Conservation (phyloP, 805 yeast species). For the Sugiyamaella chiloensis region DNA sequence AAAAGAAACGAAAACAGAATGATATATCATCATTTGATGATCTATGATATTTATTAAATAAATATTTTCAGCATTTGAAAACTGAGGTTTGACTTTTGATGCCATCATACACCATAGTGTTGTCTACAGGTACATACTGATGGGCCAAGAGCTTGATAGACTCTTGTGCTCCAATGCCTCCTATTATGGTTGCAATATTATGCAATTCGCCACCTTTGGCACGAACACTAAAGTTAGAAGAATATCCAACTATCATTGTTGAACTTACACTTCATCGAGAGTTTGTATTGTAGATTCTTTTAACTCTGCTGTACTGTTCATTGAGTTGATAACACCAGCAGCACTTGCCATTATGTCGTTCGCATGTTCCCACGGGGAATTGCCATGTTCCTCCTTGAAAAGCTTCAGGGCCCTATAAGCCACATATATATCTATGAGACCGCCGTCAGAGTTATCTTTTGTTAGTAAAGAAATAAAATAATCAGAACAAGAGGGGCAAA, state of each 20-base stretch:
- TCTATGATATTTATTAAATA: slow-evolving; percentile 14
- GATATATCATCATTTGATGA: slow-evolving; percentile 30
- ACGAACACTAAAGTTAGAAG: slow-evolving; percentile 13
- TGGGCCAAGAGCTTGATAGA: slow-evolving; percentile 67
- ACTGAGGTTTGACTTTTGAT: slow-evolving; percentile 42
- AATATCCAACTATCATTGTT: neutral
- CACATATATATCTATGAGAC: slow-evolving; percentile 24
- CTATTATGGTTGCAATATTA: slow-evolving; percentile 65
- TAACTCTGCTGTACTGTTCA: neutral
- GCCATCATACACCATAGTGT: slow-evolving; percentile 72
- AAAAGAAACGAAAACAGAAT: slow-evolving; percentile 56
- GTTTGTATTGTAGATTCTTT: slow-evolving; percentile 30
- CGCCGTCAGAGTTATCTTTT: slow-evolving; percentile 15
- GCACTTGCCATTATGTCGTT: neutral
- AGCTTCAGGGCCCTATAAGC: slow-evolving; percentile 25
- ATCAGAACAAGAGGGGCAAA: too few species aligned
- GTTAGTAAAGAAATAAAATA: too few species aligned
- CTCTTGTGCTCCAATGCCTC: slow-evolving; percentile 87
- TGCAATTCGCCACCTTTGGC: slow-evolving; percentile 47
- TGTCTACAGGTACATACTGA: slow-evolving; percentile 78
- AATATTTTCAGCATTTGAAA: slow-evolving; percentile 5
- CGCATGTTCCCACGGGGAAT: neutral
- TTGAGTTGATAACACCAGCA: neutral
- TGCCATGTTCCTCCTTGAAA: slow-evolving; percentile 10
- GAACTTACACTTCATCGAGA: slow-evolving; percentile 40